Percentiles rank a stretch among this genome's conserved stretches.
phyloP scores from a whole-genome alignment of 768 basidiomycete species.

The Dictyophora rubrovolvata region DNA sequence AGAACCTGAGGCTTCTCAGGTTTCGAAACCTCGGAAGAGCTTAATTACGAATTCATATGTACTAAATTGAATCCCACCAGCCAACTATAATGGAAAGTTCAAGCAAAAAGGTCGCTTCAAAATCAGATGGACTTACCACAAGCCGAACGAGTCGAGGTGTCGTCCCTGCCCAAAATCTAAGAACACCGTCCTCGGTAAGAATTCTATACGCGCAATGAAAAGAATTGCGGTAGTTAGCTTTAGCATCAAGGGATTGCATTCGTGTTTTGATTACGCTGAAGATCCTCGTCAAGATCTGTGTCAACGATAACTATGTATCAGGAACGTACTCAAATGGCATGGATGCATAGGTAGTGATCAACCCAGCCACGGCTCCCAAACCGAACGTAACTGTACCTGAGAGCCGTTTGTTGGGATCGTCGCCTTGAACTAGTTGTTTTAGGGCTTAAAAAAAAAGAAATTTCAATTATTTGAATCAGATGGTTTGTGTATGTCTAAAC shows the following conservation, averaged over 20 bases:
- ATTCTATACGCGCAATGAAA: slow-evolving; percentile 95
- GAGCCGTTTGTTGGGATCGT: slow-evolving; percentile 70
- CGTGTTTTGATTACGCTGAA: slow-evolving; percentile 81
- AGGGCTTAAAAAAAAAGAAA: slow-evolving; percentile 27
- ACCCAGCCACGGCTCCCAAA: slow-evolving; percentile 86
- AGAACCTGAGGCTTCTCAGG: not conserved
- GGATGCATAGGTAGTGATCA: slow-evolving; percentile 88
- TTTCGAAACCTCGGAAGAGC: slow-evolving; percentile 5
- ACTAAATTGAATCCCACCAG: slow-evolving; percentile 34
- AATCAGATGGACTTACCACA: slow-evolving; percentile 43
- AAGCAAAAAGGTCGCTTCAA: not conserved
- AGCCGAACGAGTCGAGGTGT: slow-evolving; percentile 81
- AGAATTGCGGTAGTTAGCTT: slow-evolving; percentile 78
- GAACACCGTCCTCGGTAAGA: slow-evolving; percentile 83
- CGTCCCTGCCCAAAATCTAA: slow-evolving; percentile 95
- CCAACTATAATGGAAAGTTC: slow-evolving; percentile 21
- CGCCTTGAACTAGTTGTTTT: slow-evolving; percentile 87
- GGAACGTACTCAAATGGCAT: slow-evolving; percentile 58
- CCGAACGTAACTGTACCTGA: slow-evolving; percentile 87
- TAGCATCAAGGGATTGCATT: slow-evolving; percentile 89
- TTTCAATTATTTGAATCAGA: not conserved
- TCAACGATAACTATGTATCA: not conserved
- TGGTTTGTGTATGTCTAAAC: too few species aligned
- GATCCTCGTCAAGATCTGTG: not conserved
- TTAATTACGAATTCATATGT: slow-evolving; percentile 26